phyloP scores from a whole-genome alignment of 768 basidiomycete genomes.

The Cystobasidiopsis lactophilus region DNA sequence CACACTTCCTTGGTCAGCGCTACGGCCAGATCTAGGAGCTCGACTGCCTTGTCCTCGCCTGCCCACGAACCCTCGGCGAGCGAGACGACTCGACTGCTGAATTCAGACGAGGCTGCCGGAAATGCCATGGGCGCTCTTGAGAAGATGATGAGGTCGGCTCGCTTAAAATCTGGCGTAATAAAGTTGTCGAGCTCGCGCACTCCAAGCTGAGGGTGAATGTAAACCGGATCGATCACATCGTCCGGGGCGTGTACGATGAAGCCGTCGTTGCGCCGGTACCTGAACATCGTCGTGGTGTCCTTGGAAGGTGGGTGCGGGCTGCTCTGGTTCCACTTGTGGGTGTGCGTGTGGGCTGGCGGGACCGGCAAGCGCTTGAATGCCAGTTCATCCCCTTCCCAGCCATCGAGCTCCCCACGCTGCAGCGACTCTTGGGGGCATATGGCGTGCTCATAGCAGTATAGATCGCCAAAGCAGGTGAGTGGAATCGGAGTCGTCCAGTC shows the following conservation, averaged over 20 bases:
- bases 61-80: background rate
- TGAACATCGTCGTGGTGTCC: conserved; percentile 13
- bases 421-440: conserved; percentile 12
- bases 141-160: conserved; percentile 17
- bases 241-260: conserved; percentile 8
- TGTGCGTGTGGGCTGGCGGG: conserved; percentile 1
- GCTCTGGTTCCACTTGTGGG: background rate
- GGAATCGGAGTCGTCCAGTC: conserved; percentile 14
- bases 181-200: conserved; percentile 18
- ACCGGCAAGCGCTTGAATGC: conserved; percentile 9
- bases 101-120: background rate
- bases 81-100: background rate
- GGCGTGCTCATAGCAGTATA: conserved; percentile 20
- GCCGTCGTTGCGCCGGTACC: conserved; percentile 18
- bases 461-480: conserved; percentile 19
- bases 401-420: background rate
- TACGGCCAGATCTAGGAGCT: conserved; percentile 8
- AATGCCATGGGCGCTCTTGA: conserved; percentile 15
- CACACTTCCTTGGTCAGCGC: conserved; percentile 12
- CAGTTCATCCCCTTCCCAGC: conserved; percentile 1
- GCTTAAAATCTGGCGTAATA: conserved; percentile 12
- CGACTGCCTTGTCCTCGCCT: conserved; percentile 2
- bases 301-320: background rate
- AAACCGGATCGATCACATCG: conserved; percentile 7
- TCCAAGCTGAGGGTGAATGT: conserved; percentile 10